Base-by-base conservation (phyloP, 2,329 filamentous ascomycete species). In the Fusarium continuum region DNA sequence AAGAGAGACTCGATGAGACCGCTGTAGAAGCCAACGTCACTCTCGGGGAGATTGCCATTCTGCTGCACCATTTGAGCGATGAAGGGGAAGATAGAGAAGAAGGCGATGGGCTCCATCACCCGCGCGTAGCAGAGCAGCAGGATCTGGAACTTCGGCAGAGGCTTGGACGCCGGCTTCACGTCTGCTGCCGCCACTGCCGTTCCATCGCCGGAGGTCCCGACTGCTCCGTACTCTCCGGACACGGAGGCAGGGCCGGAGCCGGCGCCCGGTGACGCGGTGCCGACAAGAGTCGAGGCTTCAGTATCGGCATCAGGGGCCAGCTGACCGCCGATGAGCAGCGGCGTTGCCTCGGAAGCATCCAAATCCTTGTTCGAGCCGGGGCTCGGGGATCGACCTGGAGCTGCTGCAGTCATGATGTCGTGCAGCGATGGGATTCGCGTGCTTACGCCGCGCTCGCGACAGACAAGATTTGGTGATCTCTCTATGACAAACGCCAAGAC, bases 11-110 rank as follows among this genome's bases (percentile, higher is more conserved):
- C 87, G 72, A 94, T 92, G 11, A 93, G 78, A 3, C 91, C 91
- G 54, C 83, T 86, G 79, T 92, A 94, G 77, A 93, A 94, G 3
- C 91, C 91, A 4, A 92, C 86, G 73, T 92, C 88, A n/a, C 83
- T 77, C 38, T 85, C 78, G 2, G 81, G 74, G 3, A 94, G 76
- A 10, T 80, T 70, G 9, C 90, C 90, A 55, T 88, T 89, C 53
- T 84, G 80, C 74, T 85, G 79, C 31, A 91, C 87, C 91, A 94
- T 94, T 71, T 89, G 80, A 70, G 88, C 91, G 75, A 95, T 85
- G 76, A 91, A 94, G 1, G 91, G 90, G 69, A 94, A 91, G 73
- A 94, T 92, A 72, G 83, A 87, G 79, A 93, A 94, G 78, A 92
- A 94, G n/a, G 90, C 89, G 34, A 93, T 83, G 1, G 91, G 91